Percentiles rank a stretch among this genome's conserved stretches.
phyloP scores from a whole-genome alignment of 805 yeast species.

The Pichia thaimueangensis region DNA sequence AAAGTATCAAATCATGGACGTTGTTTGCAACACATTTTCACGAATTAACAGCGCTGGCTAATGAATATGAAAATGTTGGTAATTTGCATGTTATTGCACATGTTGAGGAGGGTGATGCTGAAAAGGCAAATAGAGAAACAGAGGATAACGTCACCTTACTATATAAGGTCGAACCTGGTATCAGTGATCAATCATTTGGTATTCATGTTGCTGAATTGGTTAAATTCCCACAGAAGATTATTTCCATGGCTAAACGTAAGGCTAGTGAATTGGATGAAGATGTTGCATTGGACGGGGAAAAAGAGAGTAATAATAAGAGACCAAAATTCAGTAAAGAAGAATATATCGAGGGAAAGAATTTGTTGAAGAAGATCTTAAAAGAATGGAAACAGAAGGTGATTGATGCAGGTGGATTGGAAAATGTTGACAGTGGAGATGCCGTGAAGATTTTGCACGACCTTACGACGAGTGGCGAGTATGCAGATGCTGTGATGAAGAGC shows the following conservation, averaged over 20 bases:
- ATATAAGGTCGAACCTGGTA: constrained; percentile 94
- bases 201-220: constrained; percentile 97
- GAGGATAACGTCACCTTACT: constrained; percentile 74
- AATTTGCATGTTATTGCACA: constrained; percentile 94
- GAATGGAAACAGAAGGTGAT: constrained; percentile 47
- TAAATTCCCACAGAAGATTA: constrained; percentile 83
- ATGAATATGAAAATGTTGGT: constrained; percentile 53
- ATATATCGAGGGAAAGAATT: constrained; percentile 46
- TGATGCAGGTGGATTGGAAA: constrained; percentile 37
- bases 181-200: constrained; percentile 93
- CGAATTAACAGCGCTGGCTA: constrained; percentile 79
- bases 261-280: constrained; percentile 78
- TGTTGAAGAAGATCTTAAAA: constrained; percentile 43
- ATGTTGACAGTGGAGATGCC: constrained; percentile 34
- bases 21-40: constrained; percentile 97
- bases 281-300: constrained; percentile 31
- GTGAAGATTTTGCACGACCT: constrained; percentile 8
- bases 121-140: constrained; percentile 26
- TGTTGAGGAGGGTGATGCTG: constrained; percentile 42
- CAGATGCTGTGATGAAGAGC: not conserved
- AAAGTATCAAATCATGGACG: constrained; percentile 66
- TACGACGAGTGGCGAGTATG: constrained; percentile 1
- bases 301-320: constrained; percentile 34
- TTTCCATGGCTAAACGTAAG: constrained; percentile 92
- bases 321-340: constrained; percentile 48